Evolutionary conservation across 176 grass and related monocot genomes (phyloP), one percentile per base, ranked within the genome.

Genomic region (Triticum monococcum): DNA sequence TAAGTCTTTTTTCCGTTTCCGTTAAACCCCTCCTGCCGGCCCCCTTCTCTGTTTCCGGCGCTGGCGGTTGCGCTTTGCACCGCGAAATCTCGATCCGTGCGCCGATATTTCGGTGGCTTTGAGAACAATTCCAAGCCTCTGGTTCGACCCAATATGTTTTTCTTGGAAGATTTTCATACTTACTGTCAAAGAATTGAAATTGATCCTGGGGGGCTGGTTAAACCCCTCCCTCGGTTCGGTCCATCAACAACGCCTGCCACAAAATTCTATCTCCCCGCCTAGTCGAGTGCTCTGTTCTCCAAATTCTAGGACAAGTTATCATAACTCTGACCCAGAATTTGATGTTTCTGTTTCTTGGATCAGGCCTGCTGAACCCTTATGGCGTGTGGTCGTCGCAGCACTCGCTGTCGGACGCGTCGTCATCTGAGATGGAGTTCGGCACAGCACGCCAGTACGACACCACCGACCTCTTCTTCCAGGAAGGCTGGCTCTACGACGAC

Each of bases 331-430:
- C 32, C 30, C 45, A 23, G 5, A 83, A 6, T 36, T 52, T 89
- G 23, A 54, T 41, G 10, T 5, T 36, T 80, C 43, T 43, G 23
- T 77, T 30, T 82, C 48, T 46, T 20, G 7, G 37, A 72, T 66
- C 79, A 99, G 97, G 91, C 24, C 14, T 99, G 62, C 48, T 92
- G 82, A 97, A 99, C 82, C 97, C 97, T 4, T 97, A 99, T 35
- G 97, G 92, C 38, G 20, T 94, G 9, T 97, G 94, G 94, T 99
- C 97, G 43, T 92, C 92, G 20, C 72, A 23, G 63, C 79, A 81
- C 56, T 82, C 90, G 23, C 86, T 76, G 77, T 98, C 96, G 9
- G 89, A 94, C 40, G 72, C 92, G 30, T 89, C 89, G 12, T 99
- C 94, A 20, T 97, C 94, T 35, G 94, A 94, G 66, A 40, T 91